Evolutionary conservation across 2,329 filamentous ascomycete species (phyloP), one percentile per base, ranked within the genome.

Genomic region (Chaetomiaceae sp.): DNA sequence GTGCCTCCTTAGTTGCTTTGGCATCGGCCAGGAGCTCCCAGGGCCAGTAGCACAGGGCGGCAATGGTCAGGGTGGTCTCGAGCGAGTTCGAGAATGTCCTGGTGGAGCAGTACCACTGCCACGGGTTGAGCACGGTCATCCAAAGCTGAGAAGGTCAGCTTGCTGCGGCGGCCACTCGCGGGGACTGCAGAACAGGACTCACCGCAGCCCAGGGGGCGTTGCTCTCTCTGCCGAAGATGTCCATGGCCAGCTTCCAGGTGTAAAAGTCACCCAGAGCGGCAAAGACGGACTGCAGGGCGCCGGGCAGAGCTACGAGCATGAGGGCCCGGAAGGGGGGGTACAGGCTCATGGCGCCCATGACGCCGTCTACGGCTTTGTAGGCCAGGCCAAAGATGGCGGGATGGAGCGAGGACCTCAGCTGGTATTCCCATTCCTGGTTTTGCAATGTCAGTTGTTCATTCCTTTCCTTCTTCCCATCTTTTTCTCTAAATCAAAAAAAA

Each of bases 91-190:
- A 96, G 63, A 99, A 86, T 1, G 93, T 96, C 41, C 93, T 81
- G 0, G 90, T 92, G 1, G 90, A 93, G 70, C 86, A 93, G 69
- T 93, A 97, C 88, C 89, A 97, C 67, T 96, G 89, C 90, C 93
- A 99, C 6, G 93, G 89, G 68, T 83, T 95, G 62, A 83, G 73
- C 38, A 87, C 68, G 3, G 83, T 84, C 69, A 93, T 77, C 52
- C 79, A 76, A 40, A 95, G 73, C 84, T 90, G 42, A 8, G 5
- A 13, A 8, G 16, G 42, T 53, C 37, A 53, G 51, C 27, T 19
- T 40, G 8, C n/a, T n/a, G n/a, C 10, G 30, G 1, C 10, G 14
- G 30, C 7, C 30, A n/a, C 14, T 12, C 30, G 7, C 14, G 5
- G 14, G 7, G 7, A n/a, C 4, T 5, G 8, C 1, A 34, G 17